A percentile compares a stretch with the other conserved stretches of the same genome.
Conservation (phyloP, 108 stramenopile species). For the Pseudonitzschia multiseries region DNA sequence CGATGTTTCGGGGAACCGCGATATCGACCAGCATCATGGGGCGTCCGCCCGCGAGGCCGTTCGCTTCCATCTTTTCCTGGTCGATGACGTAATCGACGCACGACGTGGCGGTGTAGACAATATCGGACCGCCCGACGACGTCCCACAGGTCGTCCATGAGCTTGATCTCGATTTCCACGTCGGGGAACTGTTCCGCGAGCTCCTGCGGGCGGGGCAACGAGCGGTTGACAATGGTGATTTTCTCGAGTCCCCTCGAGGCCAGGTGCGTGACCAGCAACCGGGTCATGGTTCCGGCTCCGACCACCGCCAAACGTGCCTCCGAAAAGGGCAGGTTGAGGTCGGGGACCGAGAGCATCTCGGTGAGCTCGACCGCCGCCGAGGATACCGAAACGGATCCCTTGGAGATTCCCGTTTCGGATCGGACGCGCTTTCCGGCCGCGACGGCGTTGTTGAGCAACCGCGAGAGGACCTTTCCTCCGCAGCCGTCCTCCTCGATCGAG, state of each 20-base stretch:
- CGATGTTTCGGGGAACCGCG: slow-evolving; percentile 97
- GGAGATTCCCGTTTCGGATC: slow-evolving; percentile 95
- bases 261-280: slow-evolving; percentile 94
- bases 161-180: slow-evolving; percentile 90
- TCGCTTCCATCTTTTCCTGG: slow-evolving; percentile 71
- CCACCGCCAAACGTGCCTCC: slow-evolving; percentile 89
- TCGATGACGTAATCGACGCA: slow-evolving; percentile 84
- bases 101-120: slow-evolving; percentile 95
- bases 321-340: slow-evolving; percentile 90
- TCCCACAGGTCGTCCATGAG: slow-evolving; percentile 90
- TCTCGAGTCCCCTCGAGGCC: slow-evolving; percentile 89
- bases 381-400: slow-evolving; percentile 94
- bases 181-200: slow-evolving; percentile 88
- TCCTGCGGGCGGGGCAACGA: slow-evolving; percentile 77
- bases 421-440: slow-evolving; percentile 95
- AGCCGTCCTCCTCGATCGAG: slow-evolving; percentile 94
- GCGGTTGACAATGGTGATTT: slow-evolving; percentile 95
- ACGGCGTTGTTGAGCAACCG: slow-evolving; percentile 94
- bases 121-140: slow-evolving; percentile 87
- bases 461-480: slow-evolving; percentile 94
- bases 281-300: slow-evolving; percentile 99
- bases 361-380: slow-evolving; percentile 95
- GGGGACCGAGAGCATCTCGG: slow-evolving; percentile 66
- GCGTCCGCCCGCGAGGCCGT: slow-evolving; percentile 72
- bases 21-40: slow-evolving; percentile 97